Conservation (phyloP, 2,329 filamentous ascomycete species). For the Chaetomiaceae sp. region DNA sequence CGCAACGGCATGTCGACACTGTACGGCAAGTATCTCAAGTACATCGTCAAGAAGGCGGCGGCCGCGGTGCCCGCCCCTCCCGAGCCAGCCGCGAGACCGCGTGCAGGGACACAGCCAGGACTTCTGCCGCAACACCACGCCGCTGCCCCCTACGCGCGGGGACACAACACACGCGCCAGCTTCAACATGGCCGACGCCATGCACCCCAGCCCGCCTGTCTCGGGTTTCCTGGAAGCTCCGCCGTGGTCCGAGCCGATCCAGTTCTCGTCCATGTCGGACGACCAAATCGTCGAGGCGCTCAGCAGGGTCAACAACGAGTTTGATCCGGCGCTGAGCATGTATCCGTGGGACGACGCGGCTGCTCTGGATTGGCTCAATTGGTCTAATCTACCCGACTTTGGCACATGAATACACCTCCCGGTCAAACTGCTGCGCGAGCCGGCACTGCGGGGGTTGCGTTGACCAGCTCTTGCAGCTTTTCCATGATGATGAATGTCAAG, state of each 20-base stretch:
- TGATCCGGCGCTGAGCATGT: slow-evolving; percentile 49
- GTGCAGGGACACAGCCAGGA: slow-evolving; percentile 12
- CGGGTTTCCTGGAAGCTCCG: slow-evolving; percentile 28
- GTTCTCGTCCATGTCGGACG: slow-evolving; percentile 66
- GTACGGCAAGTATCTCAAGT: slow-evolving; percentile 44
- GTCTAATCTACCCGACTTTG: slow-evolving; percentile 41
- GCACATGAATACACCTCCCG: slow-evolving; percentile 23
- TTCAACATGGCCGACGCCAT: slow-evolving; percentile 25
- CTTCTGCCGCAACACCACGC: slow-evolving; percentile 16
- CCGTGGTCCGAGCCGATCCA: slow-evolving; percentile 51
- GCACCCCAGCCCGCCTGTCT: slow-evolving; percentile 26
- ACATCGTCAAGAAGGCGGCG: slow-evolving; percentile 40
- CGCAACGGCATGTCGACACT: slow-evolving; percentile 59
- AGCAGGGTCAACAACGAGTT: slow-evolving; percentile 59
- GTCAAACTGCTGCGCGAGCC: slow-evolving; percentile 13
- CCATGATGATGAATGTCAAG: slow-evolving; percentile 25
- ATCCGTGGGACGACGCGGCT: slow-evolving; percentile 56
- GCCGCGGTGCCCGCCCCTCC: slow-evolving; percentile 17
- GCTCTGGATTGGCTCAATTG: slow-evolving; percentile 55
- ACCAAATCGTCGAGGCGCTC: slow-evolving; percentile 62
- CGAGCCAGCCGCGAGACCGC: slow-evolving; percentile 20
- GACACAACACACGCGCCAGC: slow-evolving; percentile 10
- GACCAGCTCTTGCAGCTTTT: slow-evolving; percentile 23
- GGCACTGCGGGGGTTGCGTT: slow-evolving; percentile 8
- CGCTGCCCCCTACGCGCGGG: slow-evolving; percentile 13